Evolutionary conservation across 2,329 filamentous ascomycete genomes (phyloP).

Genomic region (Coniochaeta sp.): DNA sequence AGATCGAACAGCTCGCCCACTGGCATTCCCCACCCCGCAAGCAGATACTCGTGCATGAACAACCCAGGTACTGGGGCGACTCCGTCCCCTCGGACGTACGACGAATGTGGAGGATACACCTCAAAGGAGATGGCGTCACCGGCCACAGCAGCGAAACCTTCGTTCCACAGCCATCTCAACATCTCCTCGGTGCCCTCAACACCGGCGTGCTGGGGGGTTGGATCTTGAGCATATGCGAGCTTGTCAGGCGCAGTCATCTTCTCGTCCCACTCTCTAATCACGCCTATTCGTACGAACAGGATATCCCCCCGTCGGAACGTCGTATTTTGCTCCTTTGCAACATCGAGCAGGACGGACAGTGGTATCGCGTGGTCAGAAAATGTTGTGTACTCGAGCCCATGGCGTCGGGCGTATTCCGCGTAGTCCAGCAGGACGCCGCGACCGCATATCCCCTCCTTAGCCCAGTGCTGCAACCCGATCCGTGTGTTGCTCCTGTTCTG

Average conservation of each 20-base stretch:
- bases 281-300: constrained; percentile 37
- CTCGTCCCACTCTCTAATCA: constrained; percentile 21
- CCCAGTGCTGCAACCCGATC: constrained; percentile 42
- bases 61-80: constrained; percentile 9
- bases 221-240: constrained; percentile 33
- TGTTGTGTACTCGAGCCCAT: constrained; percentile 29
- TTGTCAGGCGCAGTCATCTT: constrained; percentile 31
- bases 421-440: constrained; percentile 47
- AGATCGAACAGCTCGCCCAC: constrained; percentile 28
- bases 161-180: constrained; percentile 38
- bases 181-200: constrained; percentile 30
- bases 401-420: constrained; percentile 31
- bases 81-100: constrained; percentile 16
- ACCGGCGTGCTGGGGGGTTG: constrained; percentile 28
- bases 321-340: constrained; percentile 33
- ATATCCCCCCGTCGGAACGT: constrained; percentile 42
- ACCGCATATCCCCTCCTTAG: constrained; percentile 38
- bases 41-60: constrained; percentile 38
- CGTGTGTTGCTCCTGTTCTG: constrained; percentile 32
- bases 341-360: constrained; percentile 18
- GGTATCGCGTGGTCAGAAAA: constrained; percentile 32
- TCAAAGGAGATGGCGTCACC: constrained; percentile 36
- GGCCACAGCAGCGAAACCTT: constrained; percentile 38
- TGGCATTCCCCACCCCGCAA: constrained; percentile 41
- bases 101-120: constrained; percentile 27